Evolutionary conservation across 768 basidiomycete genomes (phyloP), one percentile per base, ranked within the genome.

Genomic region (Tremella fuciformis): DNA sequence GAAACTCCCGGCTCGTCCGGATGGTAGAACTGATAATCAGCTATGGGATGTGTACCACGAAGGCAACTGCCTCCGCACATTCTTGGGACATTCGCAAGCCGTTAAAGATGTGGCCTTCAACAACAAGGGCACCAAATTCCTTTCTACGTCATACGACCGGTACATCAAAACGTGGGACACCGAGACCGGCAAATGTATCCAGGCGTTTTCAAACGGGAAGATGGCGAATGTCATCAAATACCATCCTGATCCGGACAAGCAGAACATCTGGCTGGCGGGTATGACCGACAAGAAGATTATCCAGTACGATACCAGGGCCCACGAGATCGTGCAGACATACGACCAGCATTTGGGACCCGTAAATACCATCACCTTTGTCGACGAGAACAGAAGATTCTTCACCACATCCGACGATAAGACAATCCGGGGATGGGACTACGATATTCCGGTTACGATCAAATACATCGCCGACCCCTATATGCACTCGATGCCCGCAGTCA

Each of bases 201-300:
- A 97, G 76, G 88, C 93, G 7, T 99, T 98, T 79, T 87, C 88
- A 64, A 98, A 97, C 70, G 96, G 94, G 63, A 97, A 97, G 81
- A 92, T 92, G 18, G 92, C 96, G 11, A 92, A 97, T 75, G 91
- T 94, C 51, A 82, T 98, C 54, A 85, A 86, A 55, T 99, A 97
- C 81, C 89, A 98, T 76, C 96, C 96, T 6, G 94, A 96, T 73
- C 83, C 88, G 56, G 92, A 97, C 70, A 97, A 97, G 76, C 92
- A 97, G 74, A 80, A 96, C 73, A 87, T 93, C 52, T 98, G 97
- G 81, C 81, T 98, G 47, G 94, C 94, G 50, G 96, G 96, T 60
- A 99, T 98, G 96, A 89, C 88, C 40, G 93, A 98, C 79, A 98
- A 98, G 81, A 98, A 97, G 79, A 96, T 99, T 65, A 89, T 98